Evolutionary conservation across 352 stramenopile species (phyloP), one percentile per base, ranked within the genome.

Genomic region (Globisporangium canariense): DNA sequence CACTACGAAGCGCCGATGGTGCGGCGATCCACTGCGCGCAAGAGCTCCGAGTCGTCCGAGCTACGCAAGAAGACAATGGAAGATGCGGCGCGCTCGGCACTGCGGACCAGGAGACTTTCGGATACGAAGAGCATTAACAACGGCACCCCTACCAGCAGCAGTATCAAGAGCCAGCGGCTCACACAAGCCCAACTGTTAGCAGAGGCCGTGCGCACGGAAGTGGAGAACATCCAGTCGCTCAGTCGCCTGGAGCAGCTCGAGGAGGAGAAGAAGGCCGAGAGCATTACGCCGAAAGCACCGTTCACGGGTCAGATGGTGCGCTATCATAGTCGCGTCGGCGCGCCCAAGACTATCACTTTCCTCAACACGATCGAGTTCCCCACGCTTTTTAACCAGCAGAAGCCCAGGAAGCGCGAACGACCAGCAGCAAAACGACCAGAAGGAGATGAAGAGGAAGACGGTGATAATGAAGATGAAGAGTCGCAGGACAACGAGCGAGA

Each of bases 311-410:
- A 76, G 9, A 85, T 89, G 65, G 76, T 94, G 45, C 70, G 84
- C 36, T 89, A 86, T 53, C 74, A 88, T 64, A 94, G 86, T 53
- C 75, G 74, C 14, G 61, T 92, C 2, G 79, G 76, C 18, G 62
- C 67, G 25, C 81, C 79, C 9, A 92, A 92, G 67, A 89, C 79
- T 20, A 91, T 94, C 65, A 94, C 83, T 57, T 94, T 94, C 50
- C 58, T 94, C 13, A 93, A 94, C 45, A 74, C 83, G 18, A 43
- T 69, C 22, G 73, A 77, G n/a, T 92, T 83, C 46, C 86, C 86
- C 6, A 38, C 71, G 7, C 78, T 94, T 32, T 93, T 94, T 56
- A 77, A 83, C 32, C 83, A 89, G 60, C 60, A 68, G 5, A 78
- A 81, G 61, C 75, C 81, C 0, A 84, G 79, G 58, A 91, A 90